Evolutionary conservation across 2,329 filamentous ascomycete genomes (phyloP), one percentile per base, ranked within the genome.

Genomic region (Alternaria metachromatica): DNA sequence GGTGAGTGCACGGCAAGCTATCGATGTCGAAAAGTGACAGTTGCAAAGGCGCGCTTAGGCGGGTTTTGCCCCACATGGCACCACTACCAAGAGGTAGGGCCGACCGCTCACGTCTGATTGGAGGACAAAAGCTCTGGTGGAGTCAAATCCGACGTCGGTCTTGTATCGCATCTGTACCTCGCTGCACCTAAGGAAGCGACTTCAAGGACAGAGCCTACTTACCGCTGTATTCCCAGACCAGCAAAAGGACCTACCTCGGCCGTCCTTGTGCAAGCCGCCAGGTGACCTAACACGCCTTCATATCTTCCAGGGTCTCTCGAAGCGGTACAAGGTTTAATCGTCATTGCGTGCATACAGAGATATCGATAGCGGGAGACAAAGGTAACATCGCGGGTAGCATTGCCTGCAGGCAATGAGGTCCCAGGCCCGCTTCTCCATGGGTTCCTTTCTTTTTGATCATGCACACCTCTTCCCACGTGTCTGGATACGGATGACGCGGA

Each of bases 121-220:
- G 48, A 25, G 25, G 23, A 15, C 8, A n/a, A 41, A 37, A 54
- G 25, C 44, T 44, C 28, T 23, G 18, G 20, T 41, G 41, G 48
- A 46, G 55, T 49, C 50, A 62, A 56, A 58, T 46, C 33, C 55
- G 60, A 58, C 55, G 60, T 54, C 55, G 60, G 60, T 62, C 55
- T 49, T 62, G 60, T 57, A 41, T 59, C 48, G 46, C 48, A 54
- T 41, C 20, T 59, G 60, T 54, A 59, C 49, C 28, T 59, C 26
- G 15, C 59, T 51, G 59, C 55, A 58, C 21, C 58, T 61, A 61
- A 18, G 18, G 28, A 53, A 28, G 58, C 44, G 7, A 20, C 23
- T 37, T 55, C 30, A 44, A 43, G 15, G n/a, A 37, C 13, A 26
- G 33, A 50, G 25, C 21, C 11, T 18, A 49, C 20, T 20, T 51